Evolutionary conservation across 2,329 filamentous ascomycete species (phyloP).

Genomic region (Epichloe scottii): DNA sequence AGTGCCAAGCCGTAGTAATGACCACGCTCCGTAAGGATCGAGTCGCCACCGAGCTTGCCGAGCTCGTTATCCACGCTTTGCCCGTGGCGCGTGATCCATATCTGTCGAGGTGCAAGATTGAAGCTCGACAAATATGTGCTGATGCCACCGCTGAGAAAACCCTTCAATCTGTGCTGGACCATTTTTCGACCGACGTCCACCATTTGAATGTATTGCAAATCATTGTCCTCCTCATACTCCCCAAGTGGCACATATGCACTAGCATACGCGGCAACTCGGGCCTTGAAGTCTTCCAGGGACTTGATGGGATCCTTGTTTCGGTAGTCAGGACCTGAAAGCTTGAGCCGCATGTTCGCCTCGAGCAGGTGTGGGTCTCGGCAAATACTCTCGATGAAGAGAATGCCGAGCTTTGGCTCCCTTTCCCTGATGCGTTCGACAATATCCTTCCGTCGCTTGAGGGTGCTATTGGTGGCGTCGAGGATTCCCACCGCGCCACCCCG

Average conservation of each 20-base stretch:
- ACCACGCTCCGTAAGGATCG: constrained; percentile 69
- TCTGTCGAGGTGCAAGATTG: constrained; percentile 87
- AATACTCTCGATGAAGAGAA: constrained; percentile 90
- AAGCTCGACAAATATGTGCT: constrained; percentile 95
- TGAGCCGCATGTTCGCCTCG: constrained; percentile 93
- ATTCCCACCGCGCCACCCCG: constrained; percentile 84
- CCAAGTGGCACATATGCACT: constrained; percentile 88
- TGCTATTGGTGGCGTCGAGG: constrained; percentile 95
- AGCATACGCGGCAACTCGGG: constrained; percentile 84
- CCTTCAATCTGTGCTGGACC: constrained; percentile 77
- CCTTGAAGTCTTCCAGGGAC: constrained; percentile 82
- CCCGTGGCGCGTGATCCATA: constrained; percentile 95
- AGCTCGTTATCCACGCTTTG: constrained; percentile 79
- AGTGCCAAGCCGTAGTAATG: constrained; percentile 67
- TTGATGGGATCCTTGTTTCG: constrained; percentile 79
- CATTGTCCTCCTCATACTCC: constrained; percentile 77
- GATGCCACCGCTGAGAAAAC: constrained; percentile 84
- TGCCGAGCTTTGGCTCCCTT: constrained; percentile 75
- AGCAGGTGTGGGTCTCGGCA: constrained; percentile 75
- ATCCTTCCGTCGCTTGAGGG: constrained; percentile 67
- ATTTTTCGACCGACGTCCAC: constrained; percentile 94
- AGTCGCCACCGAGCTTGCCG: constrained; percentile 86
- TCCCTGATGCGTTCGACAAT: constrained; percentile 74
- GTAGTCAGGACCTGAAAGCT: constrained; percentile 92
- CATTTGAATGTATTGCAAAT: constrained; percentile 95